Percentiles rank a stretch among this genome's conserved stretches.
These are phyloP conservation scores for Acanthamoeba castellanii DNA, from an alignment of 208 protist genomes.

Conservation along the genomic window DNA sequence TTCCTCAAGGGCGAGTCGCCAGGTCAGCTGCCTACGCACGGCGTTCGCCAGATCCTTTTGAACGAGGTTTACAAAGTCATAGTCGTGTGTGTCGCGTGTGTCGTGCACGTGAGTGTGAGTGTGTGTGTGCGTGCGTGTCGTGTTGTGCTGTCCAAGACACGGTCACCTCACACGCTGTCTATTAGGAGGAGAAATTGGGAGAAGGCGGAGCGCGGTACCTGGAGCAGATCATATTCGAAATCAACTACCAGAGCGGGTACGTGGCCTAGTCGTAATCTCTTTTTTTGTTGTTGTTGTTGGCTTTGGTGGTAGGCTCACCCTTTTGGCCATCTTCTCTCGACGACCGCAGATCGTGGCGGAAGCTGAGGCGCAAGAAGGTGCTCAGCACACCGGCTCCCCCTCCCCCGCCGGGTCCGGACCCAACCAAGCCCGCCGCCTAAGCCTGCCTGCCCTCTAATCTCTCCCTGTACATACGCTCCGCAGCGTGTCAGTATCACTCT, in stretches of 20 bases:
- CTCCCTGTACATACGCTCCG: too few relatives aligned
- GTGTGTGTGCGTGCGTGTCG: too few relatives aligned
- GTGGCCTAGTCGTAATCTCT: neutral
- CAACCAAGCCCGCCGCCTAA: neutral
- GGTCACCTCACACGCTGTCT: too few relatives aligned
- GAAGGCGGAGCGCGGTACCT: slow-evolving; percentile 40
- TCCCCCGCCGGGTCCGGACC: neutral
- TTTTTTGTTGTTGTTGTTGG: too few relatives aligned
- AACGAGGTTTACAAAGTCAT: neutral
- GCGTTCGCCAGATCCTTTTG: slow-evolving; percentile 39
- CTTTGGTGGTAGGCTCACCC: neutral
- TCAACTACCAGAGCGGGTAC: slow-evolving; percentile 58
- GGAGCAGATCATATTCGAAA: slow-evolving; percentile 69
- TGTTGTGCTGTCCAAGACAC: too few relatives aligned
- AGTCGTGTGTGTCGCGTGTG: neutral
- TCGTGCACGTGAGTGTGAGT: neutral
- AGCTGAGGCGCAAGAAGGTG: slow-evolving; percentile 54
- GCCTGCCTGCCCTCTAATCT: neutral
- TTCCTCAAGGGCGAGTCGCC: slow-evolving; percentile 31
- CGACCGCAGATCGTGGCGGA: slow-evolving; percentile 7
- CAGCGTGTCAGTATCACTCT: too few relatives aligned
- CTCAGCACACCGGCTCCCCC: neutral
- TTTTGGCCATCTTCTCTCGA: neutral
- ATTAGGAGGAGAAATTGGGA: slow-evolving; percentile 30
- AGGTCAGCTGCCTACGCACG: neutral